A percentile compares a stretch with the other conserved stretches of the same genome.
phyloP scores from a whole-genome alignment of 495 filamentous ascomycete species.

The Aspergillus conjunctus region DNA sequence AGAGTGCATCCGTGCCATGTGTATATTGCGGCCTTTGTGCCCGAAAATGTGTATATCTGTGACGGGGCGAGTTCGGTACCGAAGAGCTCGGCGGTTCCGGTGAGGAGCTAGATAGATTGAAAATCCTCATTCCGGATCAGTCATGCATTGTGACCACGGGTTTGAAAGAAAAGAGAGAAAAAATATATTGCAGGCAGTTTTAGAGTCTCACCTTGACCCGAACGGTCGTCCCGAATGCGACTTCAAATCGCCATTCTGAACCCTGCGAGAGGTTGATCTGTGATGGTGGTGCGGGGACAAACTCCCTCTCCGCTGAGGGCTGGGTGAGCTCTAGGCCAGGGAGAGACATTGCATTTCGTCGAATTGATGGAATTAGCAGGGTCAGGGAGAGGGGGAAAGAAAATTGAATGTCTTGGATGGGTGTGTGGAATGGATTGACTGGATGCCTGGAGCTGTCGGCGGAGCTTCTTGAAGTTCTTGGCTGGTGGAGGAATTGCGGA shows the following conservation, averaged over 20 bases:
- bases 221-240: constrained; percentile 65
- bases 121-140: constrained; percentile 20
- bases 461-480: constrained; percentile 1
- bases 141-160: neutral
- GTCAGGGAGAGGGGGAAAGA: neutral
- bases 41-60: constrained; percentile 78
- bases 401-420: neutral
- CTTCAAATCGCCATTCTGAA: constrained; percentile 91
- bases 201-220: constrained; percentile 58
- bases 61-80: constrained; percentile 89
- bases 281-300: constrained; percentile 43
- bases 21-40: constrained; percentile 83
- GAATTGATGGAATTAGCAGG: neutral
- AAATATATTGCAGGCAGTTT: too few species aligned
- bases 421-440: neutral
- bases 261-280: constrained; percentile 49
- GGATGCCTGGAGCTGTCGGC: neutral
- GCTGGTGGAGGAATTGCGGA: neutral
- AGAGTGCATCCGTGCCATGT: constrained; percentile 88
- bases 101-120: constrained; percentile 55
- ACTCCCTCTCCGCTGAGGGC: constrained; percentile 43
- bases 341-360: constrained; percentile 46
- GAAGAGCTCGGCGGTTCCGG: constrained; percentile 90
- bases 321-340: constrained; percentile 51
- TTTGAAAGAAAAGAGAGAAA: neutral